phyloP scores from a whole-genome alignment of 306 rosid genomes.

The Lablab purpureus region DNA sequence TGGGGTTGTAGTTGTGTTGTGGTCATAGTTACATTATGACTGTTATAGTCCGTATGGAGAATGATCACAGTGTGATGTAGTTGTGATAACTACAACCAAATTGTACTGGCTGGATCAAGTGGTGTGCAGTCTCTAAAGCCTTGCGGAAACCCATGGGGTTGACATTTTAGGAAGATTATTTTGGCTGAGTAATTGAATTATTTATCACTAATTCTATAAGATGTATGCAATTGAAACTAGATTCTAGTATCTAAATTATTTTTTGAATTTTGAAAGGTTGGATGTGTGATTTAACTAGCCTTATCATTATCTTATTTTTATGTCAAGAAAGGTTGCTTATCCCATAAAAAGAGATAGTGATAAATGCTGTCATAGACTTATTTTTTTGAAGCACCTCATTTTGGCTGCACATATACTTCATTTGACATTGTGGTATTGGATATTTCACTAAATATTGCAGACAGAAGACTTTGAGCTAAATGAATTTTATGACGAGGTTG shows the following conservation, averaged over 20 bases:
- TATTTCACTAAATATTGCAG: constrained; percentile 62
- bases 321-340: constrained; percentile 7
- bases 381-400: constrained; percentile 22
- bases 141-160: not conserved
- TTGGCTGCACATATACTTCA: constrained; percentile 23
- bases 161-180: constrained; percentile 27
- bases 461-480: constrained; percentile 66
- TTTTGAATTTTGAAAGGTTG: constrained; percentile 16
- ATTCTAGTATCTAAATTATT: constrained; percentile 28
- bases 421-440: constrained; percentile 13
- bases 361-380: constrained; percentile 14
- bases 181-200: constrained; percentile 29
- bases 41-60: not conserved
- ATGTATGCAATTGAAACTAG: constrained; percentile 31
- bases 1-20: not conserved
- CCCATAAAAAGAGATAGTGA: constrained; percentile 18
- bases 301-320: constrained; percentile 26
- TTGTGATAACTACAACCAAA: not conserved
- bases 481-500: constrained; percentile 84
- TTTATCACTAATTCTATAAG: constrained; percentile 5
- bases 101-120: not conserved
- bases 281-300: constrained; percentile 25
- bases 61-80: not conserved
- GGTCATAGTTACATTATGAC: constrained; percentile 7
- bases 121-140: not conserved